Evolutionary conservation across 2,329 filamentous ascomycete genomes (phyloP).

Genomic region (Pochonia chlamydosporia): DNA sequence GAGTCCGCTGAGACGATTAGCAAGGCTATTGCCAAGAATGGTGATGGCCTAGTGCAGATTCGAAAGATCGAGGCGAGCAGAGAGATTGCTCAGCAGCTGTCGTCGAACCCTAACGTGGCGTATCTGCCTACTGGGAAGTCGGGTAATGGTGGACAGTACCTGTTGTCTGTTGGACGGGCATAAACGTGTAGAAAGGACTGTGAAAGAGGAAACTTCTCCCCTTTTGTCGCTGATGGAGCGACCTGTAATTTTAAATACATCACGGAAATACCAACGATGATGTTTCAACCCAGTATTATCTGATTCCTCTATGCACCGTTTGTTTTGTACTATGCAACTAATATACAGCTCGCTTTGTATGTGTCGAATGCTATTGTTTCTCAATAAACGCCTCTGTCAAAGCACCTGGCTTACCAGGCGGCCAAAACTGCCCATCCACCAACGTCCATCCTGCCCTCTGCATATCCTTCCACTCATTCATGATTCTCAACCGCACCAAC

Average conservation of each 20-base stretch:
- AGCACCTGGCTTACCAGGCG: conserved; percentile 26
- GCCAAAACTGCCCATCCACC: conserved; percentile 39
- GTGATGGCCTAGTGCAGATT: conserved; percentile 92
- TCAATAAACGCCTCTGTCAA: conserved; percentile 36
- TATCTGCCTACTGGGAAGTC: conserved; percentile 79
- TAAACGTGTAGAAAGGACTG: conserved; percentile 16
- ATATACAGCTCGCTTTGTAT: neutral
- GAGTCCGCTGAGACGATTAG: conserved; percentile 94
- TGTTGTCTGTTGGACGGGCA: conserved; percentile 46
- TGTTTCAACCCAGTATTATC: neutral
- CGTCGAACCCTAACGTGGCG: conserved; percentile 88
- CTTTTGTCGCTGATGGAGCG: conserved; percentile 17
- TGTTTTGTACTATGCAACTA: neutral
- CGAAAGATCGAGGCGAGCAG: conserved; percentile 93
- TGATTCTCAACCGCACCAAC: conserved; percentile 66
- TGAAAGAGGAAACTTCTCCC: conserved; percentile 2
- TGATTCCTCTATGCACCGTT: neutral
- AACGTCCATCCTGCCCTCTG: conserved; percentile 62
- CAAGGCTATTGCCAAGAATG: conserved; percentile 87
- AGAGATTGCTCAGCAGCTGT: conserved; percentile 88
- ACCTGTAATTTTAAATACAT: conserved; percentile 31
- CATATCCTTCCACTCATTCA: conserved; percentile 63
- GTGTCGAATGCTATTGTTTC: conserved; percentile 1
- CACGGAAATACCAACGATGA: conserved; percentile 1
- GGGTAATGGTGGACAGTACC: conserved; percentile 45